Evolutionary conservation across 768 basidiomycete genomes (phyloP).

Genomic region (Termitomyces eurrhizus): DNA sequence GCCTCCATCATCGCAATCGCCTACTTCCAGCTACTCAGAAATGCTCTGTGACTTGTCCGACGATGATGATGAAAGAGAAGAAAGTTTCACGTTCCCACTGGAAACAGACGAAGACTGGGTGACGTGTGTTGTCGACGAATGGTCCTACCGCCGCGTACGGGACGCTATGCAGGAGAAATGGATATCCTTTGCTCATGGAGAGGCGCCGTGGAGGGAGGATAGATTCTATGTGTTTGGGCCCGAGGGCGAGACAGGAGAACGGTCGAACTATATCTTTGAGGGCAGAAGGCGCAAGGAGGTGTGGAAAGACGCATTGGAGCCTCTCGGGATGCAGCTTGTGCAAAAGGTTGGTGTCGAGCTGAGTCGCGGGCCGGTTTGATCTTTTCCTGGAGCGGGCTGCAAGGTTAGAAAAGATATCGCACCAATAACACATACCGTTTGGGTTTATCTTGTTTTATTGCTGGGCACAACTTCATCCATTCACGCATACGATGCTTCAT

Average conservation of each 20-base stretch:
- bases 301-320: constrained; percentile 67
- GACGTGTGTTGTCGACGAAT: constrained; percentile 58
- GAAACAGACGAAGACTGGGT: constrained; percentile 43
- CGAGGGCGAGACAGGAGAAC: constrained; percentile 77
- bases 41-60: constrained; percentile 31
- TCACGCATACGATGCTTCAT: background rate
- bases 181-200: constrained; percentile 72
- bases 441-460: background rate
- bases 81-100: constrained; percentile 23
- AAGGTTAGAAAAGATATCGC: background rate
- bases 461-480: background rate
- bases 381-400: background rate
- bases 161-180: constrained; percentile 71
- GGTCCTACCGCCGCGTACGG: constrained; percentile 61
- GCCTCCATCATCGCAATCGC: constrained; percentile 29
- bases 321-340: constrained; percentile 60
- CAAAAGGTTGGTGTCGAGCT: constrained; percentile 75
- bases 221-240: constrained; percentile 80
- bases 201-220: constrained; percentile 65
- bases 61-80: constrained; percentile 35
- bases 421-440: background rate
- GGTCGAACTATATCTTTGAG: constrained; percentile 60
- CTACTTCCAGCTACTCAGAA: constrained; percentile 13
- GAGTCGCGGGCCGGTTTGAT: constrained; percentile 54
- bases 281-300: constrained; percentile 53